phyloP scores from a whole-genome alignment of 2,329 filamentous ascomycete genomes.

The Canariomyces notabilis region DNA sequence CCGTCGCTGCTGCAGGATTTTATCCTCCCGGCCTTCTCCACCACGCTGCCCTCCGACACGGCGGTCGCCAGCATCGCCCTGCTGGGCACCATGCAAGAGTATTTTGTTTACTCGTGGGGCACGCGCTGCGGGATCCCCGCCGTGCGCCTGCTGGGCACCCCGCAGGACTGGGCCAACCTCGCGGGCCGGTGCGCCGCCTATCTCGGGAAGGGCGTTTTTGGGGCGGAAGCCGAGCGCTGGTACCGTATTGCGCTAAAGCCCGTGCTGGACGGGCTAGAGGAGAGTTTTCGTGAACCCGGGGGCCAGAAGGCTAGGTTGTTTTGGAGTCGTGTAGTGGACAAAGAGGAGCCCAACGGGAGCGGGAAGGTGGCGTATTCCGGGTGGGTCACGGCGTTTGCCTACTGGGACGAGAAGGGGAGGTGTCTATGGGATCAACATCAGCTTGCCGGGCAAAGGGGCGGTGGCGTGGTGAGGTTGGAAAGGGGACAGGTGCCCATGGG shows the following conservation, averaged over 20 bases:
- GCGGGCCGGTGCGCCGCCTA: conserved; percentile 8
- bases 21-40: conserved; percentile 49
- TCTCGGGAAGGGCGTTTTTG: conserved; percentile 11
- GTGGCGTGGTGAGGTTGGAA: conserved; percentile 17
- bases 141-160: conserved; percentile 46
- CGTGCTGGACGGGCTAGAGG: conserved; percentile 27
- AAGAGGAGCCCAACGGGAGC: conserved; percentile 27
- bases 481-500: conserved; percentile 28
- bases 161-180: conserved; percentile 38
- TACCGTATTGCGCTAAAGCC: conserved; percentile 20
- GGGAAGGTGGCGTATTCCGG: conserved; percentile 28
- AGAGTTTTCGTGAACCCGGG: conserved; percentile 26
- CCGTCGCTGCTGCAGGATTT: conserved; percentile 36
- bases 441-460: too few species aligned
- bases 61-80: conserved; percentile 42
- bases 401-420: conserved; percentile 25
- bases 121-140: conserved; percentile 45
- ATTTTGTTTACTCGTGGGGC: conserved; percentile 36
- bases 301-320: conserved; percentile 21
- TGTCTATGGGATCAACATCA: conserved; percentile 11
- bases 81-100: conserved; percentile 47
- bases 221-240: conserved; percentile 13
- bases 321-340: conserved; percentile 28
- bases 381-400: conserved; percentile 33
- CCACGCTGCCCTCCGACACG: conserved; percentile 41